These are phyloP conservation scores for Solanum clarkiae DNA, from an alignment of 257 asterid genomes.

Conservation along the genomic window DNA sequence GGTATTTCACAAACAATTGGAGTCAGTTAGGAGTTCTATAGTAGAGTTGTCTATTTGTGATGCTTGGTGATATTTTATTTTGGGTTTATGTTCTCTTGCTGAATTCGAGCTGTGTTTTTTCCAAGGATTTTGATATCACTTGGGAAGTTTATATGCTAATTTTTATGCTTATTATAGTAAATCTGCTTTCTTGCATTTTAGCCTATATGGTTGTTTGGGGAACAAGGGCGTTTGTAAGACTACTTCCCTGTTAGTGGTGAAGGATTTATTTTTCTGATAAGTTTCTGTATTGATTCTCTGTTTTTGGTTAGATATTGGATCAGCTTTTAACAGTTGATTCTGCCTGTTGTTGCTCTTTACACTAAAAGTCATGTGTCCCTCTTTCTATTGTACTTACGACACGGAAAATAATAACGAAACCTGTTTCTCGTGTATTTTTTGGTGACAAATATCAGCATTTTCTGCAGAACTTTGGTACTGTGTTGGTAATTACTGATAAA, in stretches of 20 bases:
- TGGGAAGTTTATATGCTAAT: neutral
- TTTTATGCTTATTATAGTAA: neutral
- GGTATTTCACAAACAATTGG: neutral
- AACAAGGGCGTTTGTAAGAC: neutral
- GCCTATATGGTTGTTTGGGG: neutral
- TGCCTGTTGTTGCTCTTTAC: neutral
- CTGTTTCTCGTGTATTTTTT: neutral
- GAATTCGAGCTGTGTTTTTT: neutral
- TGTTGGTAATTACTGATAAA: neutral
- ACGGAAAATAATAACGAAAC: neutral
- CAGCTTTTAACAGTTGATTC: too few species aligned
- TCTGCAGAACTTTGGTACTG: neutral
- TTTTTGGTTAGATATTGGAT: neutral
- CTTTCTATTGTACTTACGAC: neutral
- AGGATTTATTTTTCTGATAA: neutral
- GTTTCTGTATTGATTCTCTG: neutral
- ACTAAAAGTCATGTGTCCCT: neutral
- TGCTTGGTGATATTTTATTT: neutral
- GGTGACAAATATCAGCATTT: neutral
- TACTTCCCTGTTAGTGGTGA: neutral
- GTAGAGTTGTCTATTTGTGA: neutral
- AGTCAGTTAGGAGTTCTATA: neutral
- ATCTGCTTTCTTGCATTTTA: neutral
- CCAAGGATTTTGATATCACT: neutral
- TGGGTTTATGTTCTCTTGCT: neutral